phyloP scores from a whole-genome alignment of 306 rosid genomes.

The Acacia melanoxylon region DNA sequence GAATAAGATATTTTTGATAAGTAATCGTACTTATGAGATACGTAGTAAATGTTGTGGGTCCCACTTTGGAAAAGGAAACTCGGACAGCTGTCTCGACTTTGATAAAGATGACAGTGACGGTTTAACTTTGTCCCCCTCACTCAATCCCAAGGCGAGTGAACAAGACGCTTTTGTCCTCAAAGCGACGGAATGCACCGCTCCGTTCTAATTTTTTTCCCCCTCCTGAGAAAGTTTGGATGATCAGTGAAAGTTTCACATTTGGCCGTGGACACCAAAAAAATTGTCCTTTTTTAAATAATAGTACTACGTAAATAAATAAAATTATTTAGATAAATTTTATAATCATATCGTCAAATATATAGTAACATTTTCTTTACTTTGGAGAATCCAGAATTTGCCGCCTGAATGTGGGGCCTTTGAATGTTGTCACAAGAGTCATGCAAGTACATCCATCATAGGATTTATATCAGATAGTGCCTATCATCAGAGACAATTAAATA shows the following conservation, averaged over 20 bases:
- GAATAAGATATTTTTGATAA: rapidly evolving
- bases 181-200: neutral
- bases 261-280: neutral
- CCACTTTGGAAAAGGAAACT: neutral
- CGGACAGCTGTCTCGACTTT: constrained; percentile 12
- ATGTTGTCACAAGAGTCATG: neutral
- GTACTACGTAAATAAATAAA: too few relatives aligned
- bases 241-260: neutral
- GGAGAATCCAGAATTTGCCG: neutral
- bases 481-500: too few relatives aligned
- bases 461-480: too few relatives aligned
- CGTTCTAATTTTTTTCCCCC: neutral
- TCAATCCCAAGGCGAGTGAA: neutral
- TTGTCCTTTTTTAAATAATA: neutral
- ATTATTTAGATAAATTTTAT: too few relatives aligned
- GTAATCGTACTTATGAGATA: neutral
- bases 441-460: neutral
- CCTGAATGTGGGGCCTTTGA: neutral
- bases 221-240: neutral
- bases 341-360: too few relatives aligned
- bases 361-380: neutral
- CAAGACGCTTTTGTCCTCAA: neutral
- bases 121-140: neutral
- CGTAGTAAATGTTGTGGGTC: constrained; percentile 5
- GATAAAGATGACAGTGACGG: constrained; percentile 25